Base-by-base conservation (phyloP, 768 basidiomycete species). In the Hortiboletus flavorubellus region DNA sequence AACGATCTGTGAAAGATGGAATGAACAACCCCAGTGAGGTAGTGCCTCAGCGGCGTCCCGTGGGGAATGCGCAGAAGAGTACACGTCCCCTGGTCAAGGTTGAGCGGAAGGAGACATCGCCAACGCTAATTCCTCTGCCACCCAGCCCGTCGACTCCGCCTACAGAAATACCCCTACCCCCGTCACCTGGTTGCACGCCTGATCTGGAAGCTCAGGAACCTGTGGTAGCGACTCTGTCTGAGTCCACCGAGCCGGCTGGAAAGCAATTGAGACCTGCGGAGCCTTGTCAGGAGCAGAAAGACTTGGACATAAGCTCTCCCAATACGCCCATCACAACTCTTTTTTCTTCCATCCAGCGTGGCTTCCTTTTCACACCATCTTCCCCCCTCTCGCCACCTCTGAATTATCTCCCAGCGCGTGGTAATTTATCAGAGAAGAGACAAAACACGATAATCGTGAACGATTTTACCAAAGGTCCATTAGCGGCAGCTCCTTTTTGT, bases 281-380 rank as follows among this genome's bases (percentile, higher is more conserved):
- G 7, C n/a, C 37, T 42, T 51, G 43, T 42, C 52, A 53, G 12
- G 53, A 44, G 15, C 51, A 50, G 8, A 42, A 47, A 18, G 46
- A 51, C n/a, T 40, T 40, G 1, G 46, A 51, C n/a, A 42, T 40
- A 0, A 50, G 34, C 12, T 34, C 55, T 30, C 69, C 70, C 4
- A 81, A 76, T 57, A 88, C 87, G 31, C 87, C 87, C 2, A 89
- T 89, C 46, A 86, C 87, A 8, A 74, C 80, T 9, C 76, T 89
- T 31, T 70, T 85, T 43, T 73, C 76, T 15, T 71, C 85, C 3
- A 89, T 89, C 52, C 79, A 88, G 59, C 79, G 77, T 15, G 87
- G 86, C 33, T 89, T 89, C 67, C 67, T 84, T n/a, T 78, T 82
- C 59, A 83, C 85, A 4, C 86, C 85, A 15, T 75, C 74, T n/a